Percentiles rank a stretch among this genome's conserved stretches.
Evolutionary conservation across 257 asterid genomes (phyloP).

Genomic region (Petunia axillaris): DNA sequence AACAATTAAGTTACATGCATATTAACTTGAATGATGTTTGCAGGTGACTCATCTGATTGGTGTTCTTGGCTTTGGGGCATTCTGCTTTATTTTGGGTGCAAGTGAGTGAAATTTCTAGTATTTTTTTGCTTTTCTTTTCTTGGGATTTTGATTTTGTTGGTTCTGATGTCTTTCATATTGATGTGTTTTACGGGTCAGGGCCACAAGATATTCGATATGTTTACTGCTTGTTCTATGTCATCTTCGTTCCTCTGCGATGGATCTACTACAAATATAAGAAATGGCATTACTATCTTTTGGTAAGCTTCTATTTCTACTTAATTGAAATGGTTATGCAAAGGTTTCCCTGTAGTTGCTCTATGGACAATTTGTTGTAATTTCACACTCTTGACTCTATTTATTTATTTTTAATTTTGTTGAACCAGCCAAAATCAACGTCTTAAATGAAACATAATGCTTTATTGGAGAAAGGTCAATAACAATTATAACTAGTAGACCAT

Average conservation of each 20-base stretch:
- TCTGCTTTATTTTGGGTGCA: conserved; percentile 96
- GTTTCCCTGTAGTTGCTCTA: too few relatives aligned
- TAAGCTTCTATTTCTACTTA: conserved; percentile 36
- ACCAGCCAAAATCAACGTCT: not conserved
- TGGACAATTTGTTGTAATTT: too few relatives aligned
- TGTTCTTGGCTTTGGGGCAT: conserved; percentile 95
- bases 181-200: conserved; percentile 55
- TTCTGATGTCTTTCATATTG: conserved; percentile 17
- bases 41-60: conserved; percentile 87
- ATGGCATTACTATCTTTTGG: conserved; percentile 99
- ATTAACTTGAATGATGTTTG: not conserved
- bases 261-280: conserved; percentile 94
- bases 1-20: too few relatives aligned
- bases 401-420: too few relatives aligned
- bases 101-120: conserved; percentile 50
- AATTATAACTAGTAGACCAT: too few relatives aligned
- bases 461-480: not conserved
- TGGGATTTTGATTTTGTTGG: conserved; percentile 5
- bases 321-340: too few relatives aligned
- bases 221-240: conserved; percentile 80
- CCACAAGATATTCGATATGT: conserved; percentile 90
- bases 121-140: not conserved
- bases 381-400: too few relatives aligned
- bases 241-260: conserved; percentile 98
- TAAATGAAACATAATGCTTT: not conserved